Percentiles rank a stretch among this genome's conserved stretches.
Conservation (phyloP, 352 stramenopile species). For the Phytophthora meadii region DNA sequence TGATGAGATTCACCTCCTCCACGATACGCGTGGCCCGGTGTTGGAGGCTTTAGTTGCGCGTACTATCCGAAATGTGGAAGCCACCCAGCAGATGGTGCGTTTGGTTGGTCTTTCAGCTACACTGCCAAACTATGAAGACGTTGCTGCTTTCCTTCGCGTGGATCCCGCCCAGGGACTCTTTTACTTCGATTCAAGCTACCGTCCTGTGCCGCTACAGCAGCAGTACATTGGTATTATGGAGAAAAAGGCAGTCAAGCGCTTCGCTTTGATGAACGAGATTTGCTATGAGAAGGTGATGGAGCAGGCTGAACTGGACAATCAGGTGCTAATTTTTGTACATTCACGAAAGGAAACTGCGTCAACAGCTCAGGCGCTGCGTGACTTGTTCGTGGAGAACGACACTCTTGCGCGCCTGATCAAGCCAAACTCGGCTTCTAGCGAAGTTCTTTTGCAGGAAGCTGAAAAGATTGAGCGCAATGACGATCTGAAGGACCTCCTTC, state of each 20-base stretch:
- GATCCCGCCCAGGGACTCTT: constrained; percentile 98
- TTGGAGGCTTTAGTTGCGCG: constrained; percentile 98
- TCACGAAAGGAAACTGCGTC: constrained; percentile 98
- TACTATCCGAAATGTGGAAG: constrained; percentile 98
- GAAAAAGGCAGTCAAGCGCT: constrained; percentile 99
- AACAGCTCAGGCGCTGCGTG: constrained; percentile 96
- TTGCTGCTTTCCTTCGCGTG: constrained; percentile 98
- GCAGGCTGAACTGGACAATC: constrained; percentile 95
- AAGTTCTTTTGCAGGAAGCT: constrained; percentile 95
- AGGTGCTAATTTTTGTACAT: constrained; percentile 99
- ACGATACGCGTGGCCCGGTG: constrained; percentile 98
- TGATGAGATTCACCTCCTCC: constrained; percentile 99
- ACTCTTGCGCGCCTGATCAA: constrained; percentile 94
- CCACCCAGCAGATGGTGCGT: constrained; percentile 96
- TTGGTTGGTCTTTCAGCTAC: constrained; percentile 98
- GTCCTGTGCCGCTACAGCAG: constrained; percentile 98
- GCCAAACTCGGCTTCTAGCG: constrained; percentile 80
- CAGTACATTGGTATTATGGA: constrained; percentile 99
- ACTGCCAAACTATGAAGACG: constrained; percentile 99
- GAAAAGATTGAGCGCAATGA: constrained; percentile 95
- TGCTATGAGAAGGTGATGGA: constrained; percentile 99
- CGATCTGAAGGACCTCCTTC: constrained; percentile 98
- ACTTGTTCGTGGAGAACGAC: constrained; percentile 96
- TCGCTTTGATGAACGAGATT: constrained; percentile 99
- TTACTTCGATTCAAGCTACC: constrained; percentile 99